A percentile compares a stretch with the other conserved stretches of the same genome.
Evolutionary conservation across 2,329 filamentous ascomycete genomes (phyloP).

Genomic region (Aureobasidium sp.): DNA sequence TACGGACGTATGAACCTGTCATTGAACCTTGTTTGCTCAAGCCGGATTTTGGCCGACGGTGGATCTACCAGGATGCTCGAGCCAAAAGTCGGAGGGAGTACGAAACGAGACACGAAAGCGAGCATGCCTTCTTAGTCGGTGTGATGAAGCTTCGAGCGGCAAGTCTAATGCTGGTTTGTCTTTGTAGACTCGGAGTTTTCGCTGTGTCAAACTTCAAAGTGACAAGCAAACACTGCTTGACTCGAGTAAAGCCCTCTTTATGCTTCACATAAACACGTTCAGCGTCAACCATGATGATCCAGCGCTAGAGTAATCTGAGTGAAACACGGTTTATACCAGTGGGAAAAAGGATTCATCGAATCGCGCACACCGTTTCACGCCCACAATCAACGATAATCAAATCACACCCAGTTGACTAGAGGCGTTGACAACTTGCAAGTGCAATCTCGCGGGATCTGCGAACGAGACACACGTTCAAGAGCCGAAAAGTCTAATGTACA

Average conservation of each 20-base stretch:
- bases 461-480: conserved; percentile 10
- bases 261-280: conserved; percentile 10
- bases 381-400: conserved; percentile 8
- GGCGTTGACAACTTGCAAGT: not conserved
- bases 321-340: not conserved
- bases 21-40: not conserved
- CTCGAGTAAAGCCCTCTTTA: not conserved
- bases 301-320: not conserved
- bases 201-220: not conserved
- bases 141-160: not conserved
- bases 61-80: not conserved
- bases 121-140: not conserved
- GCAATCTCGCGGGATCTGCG: conserved; percentile 11
- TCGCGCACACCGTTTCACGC: not conserved
- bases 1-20: conserved; percentile 14
- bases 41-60: not conserved
- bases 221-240: not conserved
- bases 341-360: not conserved
- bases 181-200: not conserved
- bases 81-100: not conserved
- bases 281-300: not conserved
- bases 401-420: not conserved
- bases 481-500: not conserved
- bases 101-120: not conserved
- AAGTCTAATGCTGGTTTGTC: not conserved